Base-by-base conservation (phyloP, 176 grass and related monocot genomes). In the Saccharum spontaneum region DNA sequence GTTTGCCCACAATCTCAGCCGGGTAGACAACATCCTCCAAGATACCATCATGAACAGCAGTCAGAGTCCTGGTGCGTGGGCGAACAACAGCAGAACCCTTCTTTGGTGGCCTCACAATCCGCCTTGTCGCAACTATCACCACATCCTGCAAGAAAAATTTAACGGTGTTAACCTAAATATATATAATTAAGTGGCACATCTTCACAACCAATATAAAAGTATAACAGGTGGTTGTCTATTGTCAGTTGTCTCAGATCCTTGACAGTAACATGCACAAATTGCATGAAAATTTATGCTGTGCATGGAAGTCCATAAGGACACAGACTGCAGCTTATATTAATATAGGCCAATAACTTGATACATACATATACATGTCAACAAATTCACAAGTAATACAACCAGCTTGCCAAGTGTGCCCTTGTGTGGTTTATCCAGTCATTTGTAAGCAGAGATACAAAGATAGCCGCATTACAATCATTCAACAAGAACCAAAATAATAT, bases 81-180 rank as follows among this genome's bases (percentile, higher is more conserved):
- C 88, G 85, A 46, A 86, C 84, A 85, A 92, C 88, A 70, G 93
- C 90, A 1, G 93, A 90, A 24, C 93, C 93, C 90, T 95, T 95
- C 80, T 95, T 95, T 17, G 90, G 93, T 12, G 93, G 90, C 68
- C 83, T 95, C 82, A 92, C 54, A 26, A 92, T 95, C 90, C 93
- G 88, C 50, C 92, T 89, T 71, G 92, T 92, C 15, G 87, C 87
- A 78, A 89, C 82, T 74, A 94, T 31, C 31, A 92, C 75, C 22
- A 94, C 92, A 68, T 94, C 92, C 92, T 94, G 52, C 59, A 34
- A 65, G 0, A 41, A 50, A 49, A 49, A 5, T 52, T 52, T 49
- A 52, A 52, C 16, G 1, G 6, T 18, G 49, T 52, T 52, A 17
- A 18, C 15, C 49, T 52, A 52, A 52, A 28, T 28, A 18, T 18